A percentile compares a stretch with the other conserved stretches of the same genome.
Evolutionary conservation across 2,329 filamentous ascomycete species (phyloP).

Genomic region (Colletotrichum lupini): DNA sequence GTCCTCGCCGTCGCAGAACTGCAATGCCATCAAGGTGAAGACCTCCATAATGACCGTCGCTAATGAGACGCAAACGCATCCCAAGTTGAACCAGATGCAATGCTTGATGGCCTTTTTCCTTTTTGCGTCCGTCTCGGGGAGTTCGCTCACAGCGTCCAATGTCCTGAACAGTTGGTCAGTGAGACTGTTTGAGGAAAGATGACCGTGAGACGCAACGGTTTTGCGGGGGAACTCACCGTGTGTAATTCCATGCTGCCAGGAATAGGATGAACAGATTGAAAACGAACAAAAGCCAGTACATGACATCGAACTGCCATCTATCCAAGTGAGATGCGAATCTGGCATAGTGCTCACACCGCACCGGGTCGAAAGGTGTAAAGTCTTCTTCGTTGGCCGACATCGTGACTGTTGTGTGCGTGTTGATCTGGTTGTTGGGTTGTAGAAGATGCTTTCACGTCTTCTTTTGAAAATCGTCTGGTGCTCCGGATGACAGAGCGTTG

Average conservation of each 20-base stretch:
- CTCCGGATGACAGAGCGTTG: conserved; percentile 25
- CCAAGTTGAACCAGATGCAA: conserved; percentile 56
- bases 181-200: background rate
- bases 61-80: conserved; percentile 57
- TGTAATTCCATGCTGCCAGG: conserved; percentile 54
- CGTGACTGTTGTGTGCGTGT: background rate
- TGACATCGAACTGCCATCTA: conserved; percentile 54
- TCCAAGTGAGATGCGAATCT: conserved; percentile 56
- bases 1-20: conserved; percentile 71
- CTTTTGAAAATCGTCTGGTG: conserved; percentile 15
- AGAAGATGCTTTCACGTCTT: background rate
- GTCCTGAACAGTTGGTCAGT: conserved; percentile 38
- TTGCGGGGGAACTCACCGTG: conserved; percentile 45
- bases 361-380: conserved; percentile 25
- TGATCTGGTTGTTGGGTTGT: background rate
- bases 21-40: conserved; percentile 62
- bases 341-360: conserved; percentile 53
- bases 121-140: conserved; percentile 45
- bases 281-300: conserved; percentile 60
- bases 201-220: background rate
- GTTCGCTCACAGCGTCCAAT: conserved; percentile 49
- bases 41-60: conserved; percentile 64
- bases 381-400: conserved; percentile 29
- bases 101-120: conserved; percentile 49
- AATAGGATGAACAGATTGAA: conserved; percentile 57